Conservation (phyloP, 768 basidiomycete species). For the Trametes sanguinea region DNA sequence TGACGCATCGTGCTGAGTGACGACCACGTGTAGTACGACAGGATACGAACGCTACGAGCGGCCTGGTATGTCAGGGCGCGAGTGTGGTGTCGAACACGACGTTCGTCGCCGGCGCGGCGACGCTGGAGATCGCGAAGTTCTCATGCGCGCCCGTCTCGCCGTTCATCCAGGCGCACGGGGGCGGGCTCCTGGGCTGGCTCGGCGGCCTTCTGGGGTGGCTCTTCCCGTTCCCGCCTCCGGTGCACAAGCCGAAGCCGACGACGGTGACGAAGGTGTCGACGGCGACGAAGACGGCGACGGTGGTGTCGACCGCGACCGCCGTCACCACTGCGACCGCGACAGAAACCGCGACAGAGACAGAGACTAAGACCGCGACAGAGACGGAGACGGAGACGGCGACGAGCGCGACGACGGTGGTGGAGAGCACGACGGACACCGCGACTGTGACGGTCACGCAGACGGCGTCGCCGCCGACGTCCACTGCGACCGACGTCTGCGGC, state of each 20-base stretch:
- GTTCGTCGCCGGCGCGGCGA: background rate
- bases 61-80: background rate
- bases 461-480: constrained; percentile 2
- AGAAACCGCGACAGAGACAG: background rate
- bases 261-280: constrained; percentile 5
- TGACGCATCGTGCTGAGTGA: background rate
- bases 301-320: background rate
- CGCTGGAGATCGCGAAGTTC: constrained; percentile 15
- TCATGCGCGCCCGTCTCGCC: constrained; percentile 6
- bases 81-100: constrained; percentile 6
- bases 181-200: constrained; percentile 13
- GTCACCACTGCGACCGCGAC: background rate
- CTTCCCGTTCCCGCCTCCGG: constrained; percentile 4
- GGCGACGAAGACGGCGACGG: background rate
- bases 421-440: constrained; percentile 4
- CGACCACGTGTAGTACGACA: constrained; percentile 8
- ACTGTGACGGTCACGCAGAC: background rate
- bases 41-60: constrained; percentile 1
- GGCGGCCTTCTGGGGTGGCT: constrained; percentile 18
- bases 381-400: constrained; percentile 15
- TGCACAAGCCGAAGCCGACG: background rate
- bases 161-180: background rate
- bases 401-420: constrained; percentile 8
- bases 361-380: constrained; percentile 2
- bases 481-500: constrained; percentile 18